Percentiles rank a stretch among this genome's conserved stretches.
Evolutionary conservation across 176 grass and related monocot species (phyloP).

Genomic region (Hsuehochloa calcarea): DNA sequence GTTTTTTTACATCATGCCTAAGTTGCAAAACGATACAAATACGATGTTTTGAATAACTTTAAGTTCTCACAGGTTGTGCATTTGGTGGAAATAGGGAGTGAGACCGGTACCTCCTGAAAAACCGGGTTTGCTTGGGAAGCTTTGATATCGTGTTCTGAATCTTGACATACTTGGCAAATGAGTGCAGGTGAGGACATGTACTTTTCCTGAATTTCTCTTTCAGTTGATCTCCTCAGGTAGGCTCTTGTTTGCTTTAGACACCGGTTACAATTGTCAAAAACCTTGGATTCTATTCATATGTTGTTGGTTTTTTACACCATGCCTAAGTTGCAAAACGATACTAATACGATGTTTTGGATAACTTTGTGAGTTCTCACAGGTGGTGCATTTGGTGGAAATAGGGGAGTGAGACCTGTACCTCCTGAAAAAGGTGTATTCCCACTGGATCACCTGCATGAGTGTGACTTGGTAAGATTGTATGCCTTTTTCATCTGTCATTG

Average conservation of each 20-base stretch:
- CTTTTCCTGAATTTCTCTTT: neutral
- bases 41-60: neutral
- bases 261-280: neutral
- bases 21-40: neutral
- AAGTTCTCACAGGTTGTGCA: constrained; percentile 58
- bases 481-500: neutral
- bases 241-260: neutral
- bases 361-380: constrained; percentile 45
- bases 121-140: neutral
- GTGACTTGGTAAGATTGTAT: constrained; percentile 57
- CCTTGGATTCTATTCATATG: neutral
- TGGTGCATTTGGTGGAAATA: constrained; percentile 89
- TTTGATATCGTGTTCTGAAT: neutral
- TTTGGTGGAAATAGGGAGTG: constrained; percentile 82
- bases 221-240: neutral
- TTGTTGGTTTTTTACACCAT: neutral
- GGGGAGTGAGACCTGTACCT: constrained; percentile 75
- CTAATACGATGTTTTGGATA: neutral
- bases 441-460: constrained; percentile 84
- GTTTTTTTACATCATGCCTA: neutral
- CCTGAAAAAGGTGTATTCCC: constrained; percentile 97
- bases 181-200: constrained; percentile 36
- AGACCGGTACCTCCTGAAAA: constrained; percentile 89
- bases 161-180: constrained; percentile 18
- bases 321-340: neutral